These are phyloP conservation scores for Talinum fruticosum DNA, from an alignment of 148 eudicot species.

Conservation along the genomic window DNA sequence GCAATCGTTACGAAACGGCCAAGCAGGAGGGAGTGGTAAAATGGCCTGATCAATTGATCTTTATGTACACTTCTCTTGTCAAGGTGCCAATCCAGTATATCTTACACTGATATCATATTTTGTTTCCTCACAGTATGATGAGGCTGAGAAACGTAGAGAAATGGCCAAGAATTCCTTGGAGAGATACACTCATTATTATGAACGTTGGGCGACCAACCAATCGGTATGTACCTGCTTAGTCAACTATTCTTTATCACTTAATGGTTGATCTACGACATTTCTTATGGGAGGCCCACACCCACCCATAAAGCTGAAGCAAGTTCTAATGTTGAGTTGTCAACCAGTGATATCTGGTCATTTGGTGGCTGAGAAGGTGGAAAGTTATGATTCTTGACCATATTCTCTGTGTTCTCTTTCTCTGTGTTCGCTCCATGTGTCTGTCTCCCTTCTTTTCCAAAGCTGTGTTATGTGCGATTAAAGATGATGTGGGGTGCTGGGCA, in stretches of 20 bases:
- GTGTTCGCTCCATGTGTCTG: neutral
- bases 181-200: slow-evolving; percentile 93
- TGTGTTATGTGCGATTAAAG: neutral
- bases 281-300: neutral
- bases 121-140: slow-evolving; percentile 58
- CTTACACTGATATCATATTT: neutral
- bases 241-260: neutral
- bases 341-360: neutral
- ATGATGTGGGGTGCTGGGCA: neutral
- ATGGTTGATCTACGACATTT: neutral
- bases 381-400: neutral
- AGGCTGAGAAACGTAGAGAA: slow-evolving; percentile 82
- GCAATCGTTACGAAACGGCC: slow-evolving; percentile 92
- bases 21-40: slow-evolving; percentile 85
- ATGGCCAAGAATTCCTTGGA: slow-evolving; percentile 91
- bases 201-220: slow-evolving; percentile 93
- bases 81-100: neutral
- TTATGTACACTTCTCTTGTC: neutral
- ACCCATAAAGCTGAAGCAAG: neutral
- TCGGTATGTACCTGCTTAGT: slow-evolving; percentile 44
- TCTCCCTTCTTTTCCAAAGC: neutral
- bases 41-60: slow-evolving; percentile 3
- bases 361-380: neutral
- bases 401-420: neutral
- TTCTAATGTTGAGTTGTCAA: neutral